phyloP scores from a whole-genome alignment of 148 eudicot species.

The Nepenthes gracilis region DNA sequence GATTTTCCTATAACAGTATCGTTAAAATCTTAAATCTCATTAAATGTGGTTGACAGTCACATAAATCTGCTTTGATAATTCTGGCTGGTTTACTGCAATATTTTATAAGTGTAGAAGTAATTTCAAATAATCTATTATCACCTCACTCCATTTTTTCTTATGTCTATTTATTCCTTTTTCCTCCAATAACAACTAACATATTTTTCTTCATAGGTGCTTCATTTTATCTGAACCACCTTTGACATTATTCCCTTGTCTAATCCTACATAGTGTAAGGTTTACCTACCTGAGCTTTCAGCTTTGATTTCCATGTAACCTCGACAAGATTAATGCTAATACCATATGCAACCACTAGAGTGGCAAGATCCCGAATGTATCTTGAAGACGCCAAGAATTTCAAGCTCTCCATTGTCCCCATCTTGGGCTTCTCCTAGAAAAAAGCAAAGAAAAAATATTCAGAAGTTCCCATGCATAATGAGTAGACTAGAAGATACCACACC shows the following conservation, averaged over 20 bases:
- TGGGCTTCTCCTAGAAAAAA: slow-evolving; percentile 63
- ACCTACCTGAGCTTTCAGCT: slow-evolving; percentile 97
- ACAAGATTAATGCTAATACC: slow-evolving; percentile 97
- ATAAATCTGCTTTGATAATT: no score
- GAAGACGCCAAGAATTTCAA: slow-evolving; percentile 84
- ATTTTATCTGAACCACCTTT: no score
- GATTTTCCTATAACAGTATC: background rate
- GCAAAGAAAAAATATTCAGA: background rate
- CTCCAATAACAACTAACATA: no score
- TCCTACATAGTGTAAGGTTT: background rate
- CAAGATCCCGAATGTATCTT: slow-evolving; percentile 84
- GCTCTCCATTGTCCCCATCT: slow-evolving; percentile 99
- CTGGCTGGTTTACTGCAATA: no score
- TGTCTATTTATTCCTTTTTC: no score
- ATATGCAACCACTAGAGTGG: slow-evolving; percentile 89
- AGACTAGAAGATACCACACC: background rate
- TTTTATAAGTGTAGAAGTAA: no score
- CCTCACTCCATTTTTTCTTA: no score
- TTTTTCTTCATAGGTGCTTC: no score
- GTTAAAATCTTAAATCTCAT: background rate
- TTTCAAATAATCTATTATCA: no score
- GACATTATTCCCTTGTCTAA: no score
- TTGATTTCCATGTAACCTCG: slow-evolving; percentile 99
- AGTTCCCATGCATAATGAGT: background rate
- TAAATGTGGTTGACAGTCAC: no score